Evolutionary conservation across 177 flowering plant genomes (phyloP), one percentile per base, ranked within the genome.

Genomic region (Vitis hybrid): DNA sequence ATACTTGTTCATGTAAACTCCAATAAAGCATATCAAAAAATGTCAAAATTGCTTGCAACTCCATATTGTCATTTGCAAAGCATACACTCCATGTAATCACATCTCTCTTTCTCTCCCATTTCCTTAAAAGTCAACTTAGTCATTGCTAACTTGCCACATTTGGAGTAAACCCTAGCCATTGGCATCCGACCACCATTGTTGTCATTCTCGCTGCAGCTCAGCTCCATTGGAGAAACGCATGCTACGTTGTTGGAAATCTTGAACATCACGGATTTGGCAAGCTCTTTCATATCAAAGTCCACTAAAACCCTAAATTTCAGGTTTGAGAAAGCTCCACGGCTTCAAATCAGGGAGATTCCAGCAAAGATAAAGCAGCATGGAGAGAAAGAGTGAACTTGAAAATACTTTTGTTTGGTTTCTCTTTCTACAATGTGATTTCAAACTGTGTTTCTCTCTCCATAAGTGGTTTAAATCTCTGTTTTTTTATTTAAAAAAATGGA

Each of bases 221-320:
- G 18, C 69, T 82, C 82, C 79, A 34, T 70, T 64, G 60, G 64
- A 74, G 55, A 67, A 62, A 17, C 70, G 26, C 45, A 62, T 18
- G 49, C 72, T 26, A 68, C 78, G n/a, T 73, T 82, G 58, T 76
- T 81, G 63, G 66, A 59, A 71, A 55, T 18, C 71, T 82, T 87
- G 74, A 79, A 82, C 88, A 85, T 85, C 56, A 56, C 78, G 76
- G 84, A 85, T 79, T 83, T 80, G 68, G 58, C 14, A 18, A 51
- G 18, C 56, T 51, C 71, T 3, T 64, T 70, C 80, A 82, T 80
- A 79, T 70, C 79, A 75, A 76, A 75, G 71, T 67, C 64, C 70
- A 14, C 21, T 12, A 62, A 39, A 39, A 39, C 45, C 45, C 45
- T 39, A 7, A 39, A 39, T 39, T 39, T 39, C 45, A 39, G 8